These are phyloP conservation scores for Eutrema salsugineum DNA, from an alignment of 441 rosid species.

Conservation along the genomic window DNA sequence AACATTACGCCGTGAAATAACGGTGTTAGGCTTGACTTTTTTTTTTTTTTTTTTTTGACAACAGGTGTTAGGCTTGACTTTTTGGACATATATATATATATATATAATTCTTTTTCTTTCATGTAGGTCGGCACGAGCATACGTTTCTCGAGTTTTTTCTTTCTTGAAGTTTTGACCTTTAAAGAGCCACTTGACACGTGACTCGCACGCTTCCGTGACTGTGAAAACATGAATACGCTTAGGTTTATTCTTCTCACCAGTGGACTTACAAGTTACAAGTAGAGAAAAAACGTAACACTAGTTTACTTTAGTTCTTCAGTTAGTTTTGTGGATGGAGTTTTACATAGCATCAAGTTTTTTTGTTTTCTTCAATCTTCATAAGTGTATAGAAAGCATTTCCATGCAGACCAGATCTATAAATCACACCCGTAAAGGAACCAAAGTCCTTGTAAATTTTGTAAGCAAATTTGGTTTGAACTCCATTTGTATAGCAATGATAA, in stretches of 20 bases:
- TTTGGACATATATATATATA: background rate
- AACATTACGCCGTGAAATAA: conserved; percentile 21
- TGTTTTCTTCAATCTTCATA: background rate
- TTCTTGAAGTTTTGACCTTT: conserved; percentile 18
- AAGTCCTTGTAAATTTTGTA: background rate
- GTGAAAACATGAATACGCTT: background rate
- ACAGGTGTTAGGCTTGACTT: conserved; percentile 22
- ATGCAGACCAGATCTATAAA: background rate
- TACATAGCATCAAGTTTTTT: background rate
- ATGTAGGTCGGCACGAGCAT: conserved; percentile 31
- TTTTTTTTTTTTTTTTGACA: no score
- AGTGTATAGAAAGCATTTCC: background rate
- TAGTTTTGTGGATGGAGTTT: background rate
- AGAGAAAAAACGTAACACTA: background rate
- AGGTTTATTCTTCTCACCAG: background rate
- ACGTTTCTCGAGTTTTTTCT: background rate
- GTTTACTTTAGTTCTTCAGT: background rate
- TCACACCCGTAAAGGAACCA: background rate
- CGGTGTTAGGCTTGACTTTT: conserved; percentile 23
- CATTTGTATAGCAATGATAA: background rate
- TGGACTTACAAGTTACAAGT: background rate
- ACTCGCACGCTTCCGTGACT: conserved; percentile 10
- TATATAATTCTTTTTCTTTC: background rate
- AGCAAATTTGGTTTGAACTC: background rate
- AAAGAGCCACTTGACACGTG: conserved; percentile 21